Percentiles rank a stretch among this genome's conserved stretches.
phyloP scores from a whole-genome alignment of 148 eudicot genomes.

The Diospyros lotus region DNA sequence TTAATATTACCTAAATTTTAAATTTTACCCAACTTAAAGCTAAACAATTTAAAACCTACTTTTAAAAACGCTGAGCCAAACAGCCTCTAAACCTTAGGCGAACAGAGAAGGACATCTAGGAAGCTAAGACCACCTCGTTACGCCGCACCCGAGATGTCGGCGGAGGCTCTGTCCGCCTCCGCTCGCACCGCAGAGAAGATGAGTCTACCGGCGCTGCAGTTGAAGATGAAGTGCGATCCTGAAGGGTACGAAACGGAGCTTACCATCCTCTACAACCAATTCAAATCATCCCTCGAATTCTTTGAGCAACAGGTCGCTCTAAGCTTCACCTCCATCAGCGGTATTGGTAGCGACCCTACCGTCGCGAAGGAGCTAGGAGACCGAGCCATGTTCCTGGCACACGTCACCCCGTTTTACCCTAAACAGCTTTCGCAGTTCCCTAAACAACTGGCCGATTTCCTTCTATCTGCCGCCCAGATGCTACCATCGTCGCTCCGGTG shows the following conservation, averaged over 20 bases:
- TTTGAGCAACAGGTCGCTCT: conserved; percentile 77
- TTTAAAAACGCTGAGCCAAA: too few species aligned
- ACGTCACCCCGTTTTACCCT: conserved; percentile 67
- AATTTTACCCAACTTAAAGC: too few species aligned
- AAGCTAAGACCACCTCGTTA: conserved; percentile 6
- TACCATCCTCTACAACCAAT: conserved; percentile 48
- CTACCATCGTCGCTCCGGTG: conserved; percentile 59
- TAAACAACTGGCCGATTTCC: conserved; percentile 44
- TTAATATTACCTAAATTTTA: too few species aligned
- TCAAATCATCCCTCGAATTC: conserved; percentile 69
- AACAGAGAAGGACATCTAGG: too few species aligned
- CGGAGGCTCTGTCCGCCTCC: conserved; percentile 56
- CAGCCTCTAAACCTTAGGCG: too few species aligned
- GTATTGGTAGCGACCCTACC: conserved; percentile 47
- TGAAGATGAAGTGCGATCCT: conserved; percentile 89
- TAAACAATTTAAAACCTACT: too few species aligned
- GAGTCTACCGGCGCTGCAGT: conserved; percentile 65
- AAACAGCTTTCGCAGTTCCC: conserved; percentile 48
- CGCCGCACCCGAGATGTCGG: conserved; percentile 14
- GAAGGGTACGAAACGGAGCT: conserved; percentile 74
- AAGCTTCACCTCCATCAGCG: conserved; percentile 70
- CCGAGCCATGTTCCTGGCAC: conserved; percentile 72
- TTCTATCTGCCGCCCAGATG: conserved; percentile 36
- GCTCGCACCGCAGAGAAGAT: conserved; percentile 50
- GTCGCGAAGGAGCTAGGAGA: conserved; percentile 77